A percentile compares a stretch with the other conserved stretches of the same genome.
phyloP scores from a whole-genome alignment of 306 rosid species.

The Senna siamea region DNA sequence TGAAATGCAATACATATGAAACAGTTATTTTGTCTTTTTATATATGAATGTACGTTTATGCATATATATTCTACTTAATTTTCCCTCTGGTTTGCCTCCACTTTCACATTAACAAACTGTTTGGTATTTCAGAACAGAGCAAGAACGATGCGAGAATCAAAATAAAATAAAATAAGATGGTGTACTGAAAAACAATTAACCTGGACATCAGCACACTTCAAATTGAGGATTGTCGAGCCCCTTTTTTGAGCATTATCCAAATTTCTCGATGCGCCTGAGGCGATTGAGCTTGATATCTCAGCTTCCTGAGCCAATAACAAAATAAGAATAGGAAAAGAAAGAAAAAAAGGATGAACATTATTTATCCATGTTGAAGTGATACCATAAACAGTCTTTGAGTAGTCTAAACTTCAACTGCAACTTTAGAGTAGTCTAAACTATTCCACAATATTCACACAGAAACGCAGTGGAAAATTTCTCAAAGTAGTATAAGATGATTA shows the following conservation, averaged over 20 bases:
- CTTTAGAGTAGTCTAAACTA: neutral
- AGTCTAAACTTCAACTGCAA: conserved; percentile 29
- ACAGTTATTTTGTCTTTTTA: neutral
- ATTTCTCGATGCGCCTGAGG: conserved; percentile 73
- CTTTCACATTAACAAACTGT: conserved; percentile 18
- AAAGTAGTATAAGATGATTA: neutral
- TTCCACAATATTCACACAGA: neutral
- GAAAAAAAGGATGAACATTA: conserved; percentile 9
- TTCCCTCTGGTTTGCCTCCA: conserved; percentile 2
- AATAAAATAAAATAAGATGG: neutral
- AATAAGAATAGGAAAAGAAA: neutral
- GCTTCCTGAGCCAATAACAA: conserved; percentile 63
- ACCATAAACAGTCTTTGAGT: conserved; percentile 4
- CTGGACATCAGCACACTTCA: conserved; percentile 94
- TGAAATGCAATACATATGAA: conserved; percentile 23
- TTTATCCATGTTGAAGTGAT: neutral
- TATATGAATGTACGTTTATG: neutral
- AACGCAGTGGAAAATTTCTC: neutral
- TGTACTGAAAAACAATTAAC: conserved; percentile 42
- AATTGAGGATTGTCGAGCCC: conserved; percentile 89
- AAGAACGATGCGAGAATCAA: neutral
- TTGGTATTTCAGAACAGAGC: neutral
- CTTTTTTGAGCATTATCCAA: conserved; percentile 82
- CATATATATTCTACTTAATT: too few relatives aligned
- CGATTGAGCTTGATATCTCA: conserved; percentile 87